phyloP scores from a whole-genome alignment of 352 stramenopile species.

The Globisporangium spinosum region DNA sequence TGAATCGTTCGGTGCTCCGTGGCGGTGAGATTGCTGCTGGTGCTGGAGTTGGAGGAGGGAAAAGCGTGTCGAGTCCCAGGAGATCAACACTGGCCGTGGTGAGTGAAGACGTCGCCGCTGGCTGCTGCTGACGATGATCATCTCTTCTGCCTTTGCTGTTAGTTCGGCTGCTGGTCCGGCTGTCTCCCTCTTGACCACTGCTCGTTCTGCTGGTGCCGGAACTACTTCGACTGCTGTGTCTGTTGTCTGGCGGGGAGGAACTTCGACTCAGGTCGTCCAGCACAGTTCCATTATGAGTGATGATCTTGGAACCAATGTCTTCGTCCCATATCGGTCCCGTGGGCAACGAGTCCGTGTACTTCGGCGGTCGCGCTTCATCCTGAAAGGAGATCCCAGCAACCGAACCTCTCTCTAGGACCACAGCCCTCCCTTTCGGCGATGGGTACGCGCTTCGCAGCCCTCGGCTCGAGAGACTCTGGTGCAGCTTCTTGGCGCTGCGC shows the following conservation, averaged over 20 bases:
- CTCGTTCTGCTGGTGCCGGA: not conserved
- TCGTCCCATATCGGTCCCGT: slow-evolving; percentile 19
- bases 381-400: slow-evolving; percentile 15
- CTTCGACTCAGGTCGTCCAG: slow-evolving; percentile 19
- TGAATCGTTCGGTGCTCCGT: not conserved
- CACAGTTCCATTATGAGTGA: slow-evolving; percentile 38
- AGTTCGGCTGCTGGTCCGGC: not conserved
- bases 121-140: not conserved
- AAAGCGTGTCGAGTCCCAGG: slow-evolving; percentile 26
- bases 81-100: slow-evolving; percentile 27
- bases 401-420: not conserved
- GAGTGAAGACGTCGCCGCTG: not conserved
- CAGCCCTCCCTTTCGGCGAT: slow-evolving; percentile 9
- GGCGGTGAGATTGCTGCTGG: not conserved
- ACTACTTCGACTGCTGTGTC: slow-evolving; percentile 7
- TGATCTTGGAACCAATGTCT: slow-evolving; percentile 39
- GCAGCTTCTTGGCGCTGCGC: slow-evolving; percentile 44
- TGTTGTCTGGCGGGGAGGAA: not conserved
- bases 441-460: slow-evolving; percentile 37
- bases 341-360: slow-evolving; percentile 35
- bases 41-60: not conserved
- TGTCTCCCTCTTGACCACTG: not conserved
- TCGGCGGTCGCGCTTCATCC: slow-evolving; percentile 21
- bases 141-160: not conserved
- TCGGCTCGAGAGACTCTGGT: slow-evolving; percentile 49